phyloP scores from a whole-genome alignment of 106 monocot species.

The Cymbidium sinense region DNA sequence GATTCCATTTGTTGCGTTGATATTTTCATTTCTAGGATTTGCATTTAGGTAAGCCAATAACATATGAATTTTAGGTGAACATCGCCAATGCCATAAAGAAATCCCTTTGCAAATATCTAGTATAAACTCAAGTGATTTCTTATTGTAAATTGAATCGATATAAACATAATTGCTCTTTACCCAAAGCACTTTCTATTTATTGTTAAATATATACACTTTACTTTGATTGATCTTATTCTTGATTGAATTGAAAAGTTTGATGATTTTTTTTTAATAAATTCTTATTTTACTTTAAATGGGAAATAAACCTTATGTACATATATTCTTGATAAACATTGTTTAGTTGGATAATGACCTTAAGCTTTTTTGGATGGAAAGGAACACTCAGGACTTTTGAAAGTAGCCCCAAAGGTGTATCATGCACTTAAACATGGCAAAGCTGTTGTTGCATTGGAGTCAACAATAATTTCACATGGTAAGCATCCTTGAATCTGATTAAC shows the following conservation, averaged over 20 bases:
- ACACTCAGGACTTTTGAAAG: constrained; percentile 18
- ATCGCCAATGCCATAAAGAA: no score
- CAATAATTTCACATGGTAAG: constrained; percentile 98
- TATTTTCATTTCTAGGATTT: no score
- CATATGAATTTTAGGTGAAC: no score
- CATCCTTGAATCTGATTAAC: not conserved
- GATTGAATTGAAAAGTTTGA: not conserved
- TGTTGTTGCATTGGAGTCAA: constrained; percentile 92
- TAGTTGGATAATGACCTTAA: not conserved
- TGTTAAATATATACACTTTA: not conserved
- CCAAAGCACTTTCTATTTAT: not conserved
- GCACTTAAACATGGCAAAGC: constrained; percentile 62
- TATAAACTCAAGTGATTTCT: no score
- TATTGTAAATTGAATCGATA: no score
- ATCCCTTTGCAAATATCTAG: no score
- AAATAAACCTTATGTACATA: not conserved
- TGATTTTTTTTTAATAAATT: not conserved
- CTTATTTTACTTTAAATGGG: not conserved
- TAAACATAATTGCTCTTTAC: no score
- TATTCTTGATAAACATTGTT: not conserved
- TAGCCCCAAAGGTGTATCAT: constrained; percentile 53
- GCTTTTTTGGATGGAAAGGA: constrained; percentile 5
- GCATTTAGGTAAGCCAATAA: no score
- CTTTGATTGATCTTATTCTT: not conserved
- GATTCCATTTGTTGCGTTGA: no score